Evolutionary conservation across 2,329 filamentous ascomycete species (phyloP).

Genomic region (Verticillium albo-atrum): DNA sequence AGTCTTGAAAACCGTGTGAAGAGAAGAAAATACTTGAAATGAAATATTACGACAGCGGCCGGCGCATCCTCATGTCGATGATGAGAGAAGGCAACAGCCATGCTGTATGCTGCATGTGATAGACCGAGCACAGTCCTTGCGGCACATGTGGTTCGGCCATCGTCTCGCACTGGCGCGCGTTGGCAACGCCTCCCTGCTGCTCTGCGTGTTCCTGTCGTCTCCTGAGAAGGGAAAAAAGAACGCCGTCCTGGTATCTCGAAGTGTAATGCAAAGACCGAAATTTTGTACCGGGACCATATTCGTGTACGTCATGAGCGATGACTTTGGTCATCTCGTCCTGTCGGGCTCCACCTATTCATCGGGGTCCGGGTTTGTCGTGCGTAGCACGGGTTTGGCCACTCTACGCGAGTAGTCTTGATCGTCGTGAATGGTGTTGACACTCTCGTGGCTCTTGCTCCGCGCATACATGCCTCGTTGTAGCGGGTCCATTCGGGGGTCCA

Average conservation of each 20-base stretch:
- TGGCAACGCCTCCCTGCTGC: not conserved
- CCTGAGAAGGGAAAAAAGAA: conserved; percentile 5
- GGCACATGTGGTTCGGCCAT: not conserved
- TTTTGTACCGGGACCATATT: conserved; percentile 8
- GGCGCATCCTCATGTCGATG: not conserved
- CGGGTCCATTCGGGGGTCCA: conserved; percentile 61
- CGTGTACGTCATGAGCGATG: conserved; percentile 14
- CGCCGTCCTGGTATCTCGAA: conserved; percentile 18
- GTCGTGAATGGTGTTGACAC: conserved; percentile 58
- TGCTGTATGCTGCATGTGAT: not conserved
- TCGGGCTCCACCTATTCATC: conserved; percentile 19
- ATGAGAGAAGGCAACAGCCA: not conserved
- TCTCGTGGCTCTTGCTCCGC: conserved; percentile 57
- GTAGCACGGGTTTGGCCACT: conserved; percentile 54
- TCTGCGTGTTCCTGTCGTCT: not conserved
- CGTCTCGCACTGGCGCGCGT: not conserved
- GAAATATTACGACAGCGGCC: conserved; percentile 1
- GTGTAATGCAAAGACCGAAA: conserved; percentile 11
- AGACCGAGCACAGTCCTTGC: not conserved
- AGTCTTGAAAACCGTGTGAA: not conserved
- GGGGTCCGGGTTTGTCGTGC: conserved; percentile 59
- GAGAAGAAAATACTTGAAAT: not conserved
- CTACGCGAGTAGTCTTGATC: conserved; percentile 62
- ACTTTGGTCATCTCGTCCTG: conserved; percentile 2
- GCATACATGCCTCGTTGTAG: conserved; percentile 53